phyloP scores from a whole-genome alignment of 2,329 filamentous ascomycete species.

The Rhynchosporium graminicola region DNA sequence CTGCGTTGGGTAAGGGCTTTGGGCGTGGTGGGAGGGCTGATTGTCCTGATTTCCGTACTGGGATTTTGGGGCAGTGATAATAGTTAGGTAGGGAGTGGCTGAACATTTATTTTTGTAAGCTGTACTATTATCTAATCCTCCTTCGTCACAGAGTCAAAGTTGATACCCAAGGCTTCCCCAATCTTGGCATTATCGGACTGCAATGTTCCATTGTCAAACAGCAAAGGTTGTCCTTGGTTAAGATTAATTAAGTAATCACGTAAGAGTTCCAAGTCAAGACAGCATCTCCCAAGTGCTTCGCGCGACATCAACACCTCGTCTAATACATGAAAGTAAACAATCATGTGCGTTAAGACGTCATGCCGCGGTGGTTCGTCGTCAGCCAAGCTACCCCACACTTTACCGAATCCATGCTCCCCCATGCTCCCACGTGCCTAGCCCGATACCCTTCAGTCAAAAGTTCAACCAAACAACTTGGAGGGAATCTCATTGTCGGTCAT shows the following conservation, averaged over 20 bases:
- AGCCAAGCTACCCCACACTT: constrained; percentile 14
- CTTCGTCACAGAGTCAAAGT: not conserved
- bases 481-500: constrained; percentile 23
- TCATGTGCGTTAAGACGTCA: not conserved
- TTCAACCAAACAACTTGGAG: not conserved
- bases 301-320: not conserved
- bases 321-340: not conserved
- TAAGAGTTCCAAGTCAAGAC: no score
- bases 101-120: not conserved
- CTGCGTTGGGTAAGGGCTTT: constrained; percentile 14
- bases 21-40: not conserved
- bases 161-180: no score
- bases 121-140: not conserved
- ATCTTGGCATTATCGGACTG: no score
- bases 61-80: not conserved
- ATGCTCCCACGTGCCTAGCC: not conserved
- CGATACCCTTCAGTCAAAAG: not conserved
- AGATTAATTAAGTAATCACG: no score
- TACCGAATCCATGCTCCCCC: constrained; percentile 4
- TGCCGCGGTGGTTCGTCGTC: constrained; percentile 3
- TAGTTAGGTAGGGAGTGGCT: not conserved
- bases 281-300: not conserved
- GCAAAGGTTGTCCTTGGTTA: not conserved
- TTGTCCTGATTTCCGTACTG: not conserved
- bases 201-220: not conserved